Conservation (phyloP, 2,329 filamentous ascomycete genomes). For the Aspergillus transmontanensis region DNA sequence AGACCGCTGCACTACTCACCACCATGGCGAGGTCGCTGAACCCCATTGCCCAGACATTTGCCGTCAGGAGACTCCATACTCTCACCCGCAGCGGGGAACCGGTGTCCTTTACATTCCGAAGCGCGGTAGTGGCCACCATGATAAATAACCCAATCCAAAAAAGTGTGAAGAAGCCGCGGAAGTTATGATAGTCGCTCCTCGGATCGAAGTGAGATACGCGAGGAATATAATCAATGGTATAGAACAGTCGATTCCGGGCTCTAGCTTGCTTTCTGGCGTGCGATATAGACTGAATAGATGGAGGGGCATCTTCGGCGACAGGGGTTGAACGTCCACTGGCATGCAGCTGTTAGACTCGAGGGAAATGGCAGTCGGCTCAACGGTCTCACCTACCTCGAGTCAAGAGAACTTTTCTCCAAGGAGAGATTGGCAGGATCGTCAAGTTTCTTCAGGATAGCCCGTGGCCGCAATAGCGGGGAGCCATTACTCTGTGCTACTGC, state of each 20-base stretch:
- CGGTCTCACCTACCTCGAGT: constrained; percentile 38
- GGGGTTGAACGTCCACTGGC: constrained; percentile 79
- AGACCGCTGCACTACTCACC: constrained; percentile 66
- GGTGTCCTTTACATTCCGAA: constrained; percentile 92
- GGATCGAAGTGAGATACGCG: constrained; percentile 96
- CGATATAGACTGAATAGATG: constrained; percentile 83
- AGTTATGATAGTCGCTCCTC: constrained; percentile 86
- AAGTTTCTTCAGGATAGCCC: constrained; percentile 31
- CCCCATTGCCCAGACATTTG: constrained; percentile 85
- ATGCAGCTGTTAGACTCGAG: constrained; percentile 1
- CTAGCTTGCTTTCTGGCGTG: constrained; percentile 81
- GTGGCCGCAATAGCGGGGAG: constrained; percentile 34
- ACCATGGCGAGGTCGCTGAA: constrained; percentile 87
- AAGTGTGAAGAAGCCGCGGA: constrained; percentile 94
- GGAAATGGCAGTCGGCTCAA: not conserved
- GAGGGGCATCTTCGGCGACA: constrained; percentile 85
- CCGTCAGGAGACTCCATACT: constrained; percentile 85
- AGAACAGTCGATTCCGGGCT: constrained; percentile 82
- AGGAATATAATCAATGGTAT: constrained; percentile 86
- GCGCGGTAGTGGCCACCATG: constrained; percentile 92
- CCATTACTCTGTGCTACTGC: constrained; percentile 29
- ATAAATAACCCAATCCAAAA: constrained; percentile 98
- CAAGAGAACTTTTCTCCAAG: constrained; percentile 32
- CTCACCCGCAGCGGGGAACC: constrained; percentile 81
- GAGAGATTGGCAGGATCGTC: constrained; percentile 28